phyloP scores from a whole-genome alignment of 768 basidiomycete species.

The Amanita pallidorosea region DNA sequence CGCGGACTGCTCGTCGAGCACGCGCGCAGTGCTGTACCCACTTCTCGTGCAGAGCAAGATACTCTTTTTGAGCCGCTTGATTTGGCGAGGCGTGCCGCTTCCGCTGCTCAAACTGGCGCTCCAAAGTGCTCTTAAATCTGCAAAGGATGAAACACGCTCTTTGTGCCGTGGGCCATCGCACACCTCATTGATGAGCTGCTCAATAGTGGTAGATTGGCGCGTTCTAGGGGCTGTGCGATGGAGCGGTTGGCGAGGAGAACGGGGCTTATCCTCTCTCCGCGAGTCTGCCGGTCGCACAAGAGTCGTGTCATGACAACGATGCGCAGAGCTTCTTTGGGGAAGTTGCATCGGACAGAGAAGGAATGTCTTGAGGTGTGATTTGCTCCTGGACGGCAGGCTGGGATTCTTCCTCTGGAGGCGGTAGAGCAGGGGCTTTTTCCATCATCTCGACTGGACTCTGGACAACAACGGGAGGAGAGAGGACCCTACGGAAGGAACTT shows the following conservation, averaged over 20 bases:
- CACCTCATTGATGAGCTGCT: constrained; percentile 38
- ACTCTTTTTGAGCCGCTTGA: constrained; percentile 49
- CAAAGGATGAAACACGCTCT: constrained; percentile 25
- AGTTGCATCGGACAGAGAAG: constrained; percentile 26
- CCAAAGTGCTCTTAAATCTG: constrained; percentile 36
- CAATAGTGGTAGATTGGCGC: constrained; percentile 19
- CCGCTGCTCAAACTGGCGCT: constrained; percentile 45
- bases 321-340: constrained; percentile 50
- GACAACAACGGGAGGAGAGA: not conserved
- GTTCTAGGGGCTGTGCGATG: constrained; percentile 23
- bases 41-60: constrained; percentile 53
- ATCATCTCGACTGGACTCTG: not conserved
- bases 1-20: constrained; percentile 54
- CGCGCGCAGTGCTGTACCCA: constrained; percentile 67
- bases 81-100: constrained; percentile 42
- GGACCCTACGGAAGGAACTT: not conserved
- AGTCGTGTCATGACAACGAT: constrained; percentile 53
- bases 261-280: constrained; percentile 51
- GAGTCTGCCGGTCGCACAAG: constrained; percentile 47
- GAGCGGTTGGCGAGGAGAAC: constrained; percentile 51
- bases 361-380: constrained; percentile 18
- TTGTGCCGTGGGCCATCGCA: constrained; percentile 23
- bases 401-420: not conserved
- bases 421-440: not conserved
- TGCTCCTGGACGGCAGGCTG: not conserved